Evolutionary conservation across 257 asterid species (phyloP), one percentile per base, ranked within the genome.

Genomic region (Ilex aquifolium): DNA sequence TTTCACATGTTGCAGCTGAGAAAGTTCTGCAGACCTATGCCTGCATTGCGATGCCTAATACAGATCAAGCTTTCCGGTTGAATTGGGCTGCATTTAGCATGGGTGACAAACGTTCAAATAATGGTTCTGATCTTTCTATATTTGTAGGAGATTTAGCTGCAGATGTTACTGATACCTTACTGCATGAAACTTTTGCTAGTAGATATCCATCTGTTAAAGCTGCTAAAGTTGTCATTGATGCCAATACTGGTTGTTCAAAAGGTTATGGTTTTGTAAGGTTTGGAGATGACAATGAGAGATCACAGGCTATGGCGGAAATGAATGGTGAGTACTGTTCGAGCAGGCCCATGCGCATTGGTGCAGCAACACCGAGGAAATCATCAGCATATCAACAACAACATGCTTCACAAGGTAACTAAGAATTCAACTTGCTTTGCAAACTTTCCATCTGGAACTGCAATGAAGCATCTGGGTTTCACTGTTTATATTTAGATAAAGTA

Each of bases 51-150:
- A 91, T 91, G 98, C 98, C 98, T 7, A 86, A 83, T 76, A 71
- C 91, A 1, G 95, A 86, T 27, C 98, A 88, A 56, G 84, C 76
- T 60, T 91, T 91, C 75, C 95, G 95, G 56, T 69, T 91, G 76
- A 91, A 91, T 69, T 91, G 98, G 98, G 98, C 98, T 40, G 77
- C 95, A 61, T 91, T 88, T 74, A 91, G 98, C 94, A 83, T 80
- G 82, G 95, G 98, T 7, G 98, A 91, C 48, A 88, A 84, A 56
- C 88, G 91, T 27, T 66, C 95, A 21, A 91, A 83, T 62, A 85
- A 79, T 10, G 88, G 88, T 64, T 88, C 98, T 12, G 98, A 88
- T 72, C 90, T 86, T 57, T 88, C 95, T 11, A 86, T 91, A 69
- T 91, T 91, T 75, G 97, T 88, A 44, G 95, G 97, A 71, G 98